phyloP scores from a whole-genome alignment of 1,139 yeast species.

The Yamadazyma atlantica region DNA sequence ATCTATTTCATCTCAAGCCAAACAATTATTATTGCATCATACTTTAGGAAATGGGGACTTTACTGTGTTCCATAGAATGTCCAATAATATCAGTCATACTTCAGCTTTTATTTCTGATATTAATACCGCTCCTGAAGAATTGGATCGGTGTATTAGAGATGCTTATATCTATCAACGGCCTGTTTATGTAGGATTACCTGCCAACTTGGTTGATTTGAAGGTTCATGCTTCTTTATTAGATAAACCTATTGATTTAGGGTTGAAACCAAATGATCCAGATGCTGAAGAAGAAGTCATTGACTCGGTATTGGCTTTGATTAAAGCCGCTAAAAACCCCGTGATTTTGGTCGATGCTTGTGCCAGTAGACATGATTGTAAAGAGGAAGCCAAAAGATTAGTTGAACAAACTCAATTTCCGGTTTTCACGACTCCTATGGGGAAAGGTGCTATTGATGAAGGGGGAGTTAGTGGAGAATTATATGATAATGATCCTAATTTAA shows the following conservation, averaged over 20 bases:
- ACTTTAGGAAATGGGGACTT: conserved; percentile 49
- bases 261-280: conserved; percentile 63
- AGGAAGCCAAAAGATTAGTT: conserved; percentile 62
- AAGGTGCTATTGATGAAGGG: conserved; percentile 72
- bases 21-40: conserved; percentile 42
- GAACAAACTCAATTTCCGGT: conserved; percentile 77
- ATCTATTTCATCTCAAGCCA: conserved; percentile 36
- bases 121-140: conserved; percentile 60
- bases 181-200: conserved; percentile 80
- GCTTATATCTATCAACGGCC: conserved; percentile 78
- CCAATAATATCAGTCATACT: conserved; percentile 65
- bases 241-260: conserved; percentile 62
- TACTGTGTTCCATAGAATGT: conserved; percentile 48
- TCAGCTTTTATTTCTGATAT: conserved; percentile 64
- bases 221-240: conserved; percentile 58
- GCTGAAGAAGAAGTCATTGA: conserved; percentile 74
- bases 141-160: conserved; percentile 72
- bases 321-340: conserved; percentile 63
- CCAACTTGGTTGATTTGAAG: conserved; percentile 68
- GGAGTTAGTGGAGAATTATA: conserved; percentile 30
- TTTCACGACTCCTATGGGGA: conserved; percentile 90
- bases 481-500: conserved; percentile 27
- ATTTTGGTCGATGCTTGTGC: conserved; percentile 88
- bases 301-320: conserved; percentile 51
- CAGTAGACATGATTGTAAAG: conserved; percentile 67